Evolutionary conservation across 2,329 filamentous ascomycete genomes (phyloP).

Genomic region (Hymenoscyphus scutula): DNA sequence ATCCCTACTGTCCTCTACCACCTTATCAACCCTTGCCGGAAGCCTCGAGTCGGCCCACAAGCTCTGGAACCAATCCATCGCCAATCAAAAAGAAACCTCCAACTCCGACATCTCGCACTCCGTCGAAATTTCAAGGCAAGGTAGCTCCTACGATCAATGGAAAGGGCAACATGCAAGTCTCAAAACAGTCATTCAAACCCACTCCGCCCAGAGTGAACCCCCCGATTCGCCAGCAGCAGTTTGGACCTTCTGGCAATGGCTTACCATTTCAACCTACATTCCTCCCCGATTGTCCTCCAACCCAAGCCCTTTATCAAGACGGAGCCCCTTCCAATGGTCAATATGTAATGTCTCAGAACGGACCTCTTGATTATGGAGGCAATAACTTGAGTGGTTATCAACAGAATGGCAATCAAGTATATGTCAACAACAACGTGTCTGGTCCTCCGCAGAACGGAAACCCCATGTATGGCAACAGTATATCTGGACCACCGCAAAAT

Average conservation of each 20-base stretch:
- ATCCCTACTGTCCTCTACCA: conserved; percentile 16
- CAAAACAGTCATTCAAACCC: background rate
- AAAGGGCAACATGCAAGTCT: background rate
- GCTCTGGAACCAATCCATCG: conserved; percentile 9
- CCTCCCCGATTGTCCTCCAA: background rate
- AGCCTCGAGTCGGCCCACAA: conserved; percentile 4
- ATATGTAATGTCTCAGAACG: background rate
- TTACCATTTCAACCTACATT: conserved; percentile 3
- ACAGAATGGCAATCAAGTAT: background rate
- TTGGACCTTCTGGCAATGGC: conserved; percentile 14
- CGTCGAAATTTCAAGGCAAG: conserved; percentile 5
- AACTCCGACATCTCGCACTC: conserved; percentile 1
- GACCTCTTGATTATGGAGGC: background rate
- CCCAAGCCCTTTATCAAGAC: conserved; percentile 4
- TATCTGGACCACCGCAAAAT: background rate
- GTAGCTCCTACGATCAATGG: background rate
- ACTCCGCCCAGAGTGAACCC: background rate
- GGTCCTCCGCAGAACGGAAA: background rate
- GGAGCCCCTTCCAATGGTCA: background rate
- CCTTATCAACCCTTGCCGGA: conserved; percentile 11
- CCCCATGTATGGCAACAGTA: background rate
- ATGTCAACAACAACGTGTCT: background rate
- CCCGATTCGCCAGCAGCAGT: conserved; percentile 11
- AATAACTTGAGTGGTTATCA: background rate
- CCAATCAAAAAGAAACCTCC: background rate